These are phyloP conservation scores for Rosa multiflora DNA, from an alignment of 306 rosid species.

Conservation along the genomic window DNA sequence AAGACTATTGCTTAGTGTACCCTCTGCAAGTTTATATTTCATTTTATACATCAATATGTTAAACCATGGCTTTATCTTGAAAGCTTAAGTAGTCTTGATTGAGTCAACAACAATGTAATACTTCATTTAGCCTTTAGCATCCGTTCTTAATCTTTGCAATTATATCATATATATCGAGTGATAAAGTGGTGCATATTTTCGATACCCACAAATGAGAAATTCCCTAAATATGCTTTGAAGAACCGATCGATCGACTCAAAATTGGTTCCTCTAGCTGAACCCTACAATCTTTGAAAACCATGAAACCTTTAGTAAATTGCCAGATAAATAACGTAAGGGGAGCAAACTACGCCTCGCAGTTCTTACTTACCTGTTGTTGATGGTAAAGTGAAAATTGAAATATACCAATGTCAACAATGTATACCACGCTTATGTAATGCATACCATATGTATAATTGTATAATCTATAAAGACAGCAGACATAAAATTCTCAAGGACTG, in stretches of 20 bases:
- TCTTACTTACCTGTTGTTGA: not conserved
- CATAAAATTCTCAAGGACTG: not conserved
- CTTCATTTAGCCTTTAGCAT: not conserved
- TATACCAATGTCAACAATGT: not conserved
- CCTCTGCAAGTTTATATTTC: not conserved
- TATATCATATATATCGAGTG: not conserved
- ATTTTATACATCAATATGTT: not conserved
- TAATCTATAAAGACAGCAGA: not conserved
- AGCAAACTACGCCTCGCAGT: not conserved
- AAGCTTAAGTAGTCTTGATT: not conserved
- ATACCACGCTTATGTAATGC: not conserved
- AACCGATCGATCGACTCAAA: no score
- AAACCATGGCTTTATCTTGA: not conserved
- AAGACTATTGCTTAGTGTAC: constrained; percentile 19
- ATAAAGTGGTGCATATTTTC: not conserved
- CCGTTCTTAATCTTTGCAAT: not conserved
- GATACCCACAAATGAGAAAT: not conserved
- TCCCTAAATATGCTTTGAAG: no score
- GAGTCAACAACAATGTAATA: not conserved
- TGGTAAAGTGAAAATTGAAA: no score
- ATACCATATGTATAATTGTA: not conserved
- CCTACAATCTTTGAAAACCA: not conserved
- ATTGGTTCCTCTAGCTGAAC: no score
- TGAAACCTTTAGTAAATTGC: not conserved
- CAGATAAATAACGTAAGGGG: not conserved